Conservation (phyloP, 176 grass and related monocot species). For the Cocos nucifera region DNA sequence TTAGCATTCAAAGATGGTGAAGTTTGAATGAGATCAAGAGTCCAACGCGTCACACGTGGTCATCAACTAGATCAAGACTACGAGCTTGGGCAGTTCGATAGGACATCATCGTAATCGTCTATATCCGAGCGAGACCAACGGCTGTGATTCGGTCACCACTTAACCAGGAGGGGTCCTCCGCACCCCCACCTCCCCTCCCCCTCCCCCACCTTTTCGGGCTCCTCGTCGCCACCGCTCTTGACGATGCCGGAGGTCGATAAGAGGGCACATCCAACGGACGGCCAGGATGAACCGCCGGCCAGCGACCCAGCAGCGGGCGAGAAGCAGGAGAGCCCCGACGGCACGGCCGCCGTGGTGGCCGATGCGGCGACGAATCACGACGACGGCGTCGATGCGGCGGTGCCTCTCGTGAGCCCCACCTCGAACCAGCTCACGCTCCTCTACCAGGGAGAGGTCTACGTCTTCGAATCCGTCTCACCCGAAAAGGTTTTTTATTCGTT, state of each 20-base stretch:
- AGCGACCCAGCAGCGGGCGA: not conserved
- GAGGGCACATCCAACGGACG: conserved; percentile 16
- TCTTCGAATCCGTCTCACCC: conserved; percentile 75
- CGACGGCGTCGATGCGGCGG: conserved; percentile 23
- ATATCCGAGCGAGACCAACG: no score
- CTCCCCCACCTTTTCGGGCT: not conserved
- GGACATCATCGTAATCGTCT: no score
- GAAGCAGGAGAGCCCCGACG: conserved; percentile 4
- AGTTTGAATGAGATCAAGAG: no score
- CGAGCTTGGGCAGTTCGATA: no score
- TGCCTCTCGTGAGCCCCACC: conserved; percentile 32
- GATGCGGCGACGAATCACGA: not conserved
- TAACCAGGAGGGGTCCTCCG: not conserved
- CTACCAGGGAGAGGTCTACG: conserved; percentile 70
- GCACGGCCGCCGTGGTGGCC: not conserved
- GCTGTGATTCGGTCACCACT: no score
- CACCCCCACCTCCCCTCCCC: not conserved
- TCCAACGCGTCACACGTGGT: no score
- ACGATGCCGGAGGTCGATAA: conserved; percentile 33
- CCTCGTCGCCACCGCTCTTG: conserved; percentile 35
- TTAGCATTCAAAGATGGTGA: no score
- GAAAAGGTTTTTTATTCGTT: conserved; percentile 43
- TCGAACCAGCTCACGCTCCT: conserved; percentile 70
- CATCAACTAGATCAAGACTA: no score
- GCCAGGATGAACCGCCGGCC: conserved; percentile 22